These are phyloP conservation scores for Hanseniaspora nectarophila DNA, from an alignment of 805 yeast genomes.

Conservation along the genomic window DNA sequence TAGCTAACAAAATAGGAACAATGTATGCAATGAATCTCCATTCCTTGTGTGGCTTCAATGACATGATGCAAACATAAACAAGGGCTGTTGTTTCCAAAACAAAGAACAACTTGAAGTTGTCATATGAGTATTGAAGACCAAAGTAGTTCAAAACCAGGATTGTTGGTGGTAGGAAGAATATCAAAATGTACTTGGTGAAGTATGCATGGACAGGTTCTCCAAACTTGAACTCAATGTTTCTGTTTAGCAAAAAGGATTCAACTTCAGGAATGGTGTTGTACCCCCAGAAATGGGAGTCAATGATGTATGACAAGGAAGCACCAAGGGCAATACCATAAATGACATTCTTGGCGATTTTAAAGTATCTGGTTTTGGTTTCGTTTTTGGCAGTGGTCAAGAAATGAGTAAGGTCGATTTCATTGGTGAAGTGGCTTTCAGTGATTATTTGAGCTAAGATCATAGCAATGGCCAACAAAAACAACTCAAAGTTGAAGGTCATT, in stretches of 20 bases:
- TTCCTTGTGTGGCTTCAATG: slow-evolving; percentile 84
- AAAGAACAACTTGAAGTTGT: slow-evolving; percentile 17
- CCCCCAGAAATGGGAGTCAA: slow-evolving; percentile 75
- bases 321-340: slow-evolving; percentile 45
- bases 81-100: slow-evolving; percentile 40
- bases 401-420: slow-evolving; percentile 35
- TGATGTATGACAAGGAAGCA: slow-evolving; percentile 32
- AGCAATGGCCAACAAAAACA: slow-evolving; percentile 43
- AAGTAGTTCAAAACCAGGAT: slow-evolving; percentile 30
- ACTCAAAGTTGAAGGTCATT: slow-evolving; percentile 60
- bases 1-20: slow-evolving; percentile 53
- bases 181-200: slow-evolving; percentile 36
- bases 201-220: slow-evolving; percentile 74
- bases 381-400: slow-evolving; percentile 22
- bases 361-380: slow-evolving; percentile 25
- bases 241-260: slow-evolving; percentile 60
- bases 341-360: neutral
- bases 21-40: slow-evolving; percentile 80
- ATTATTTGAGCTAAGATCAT: slow-evolving; percentile 26
- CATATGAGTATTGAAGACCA: slow-evolving; percentile 31
- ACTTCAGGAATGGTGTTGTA: slow-evolving; percentile 58
- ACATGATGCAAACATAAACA: slow-evolving; percentile 49
- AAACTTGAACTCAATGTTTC: slow-evolving; percentile 41
- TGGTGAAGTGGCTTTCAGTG: slow-evolving; percentile 34
- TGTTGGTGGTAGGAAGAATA: slow-evolving; percentile 37